Evolutionary conservation across 768 basidiomycete genomes (phyloP).

Genomic region (Lactarius hatsudake): DNA sequence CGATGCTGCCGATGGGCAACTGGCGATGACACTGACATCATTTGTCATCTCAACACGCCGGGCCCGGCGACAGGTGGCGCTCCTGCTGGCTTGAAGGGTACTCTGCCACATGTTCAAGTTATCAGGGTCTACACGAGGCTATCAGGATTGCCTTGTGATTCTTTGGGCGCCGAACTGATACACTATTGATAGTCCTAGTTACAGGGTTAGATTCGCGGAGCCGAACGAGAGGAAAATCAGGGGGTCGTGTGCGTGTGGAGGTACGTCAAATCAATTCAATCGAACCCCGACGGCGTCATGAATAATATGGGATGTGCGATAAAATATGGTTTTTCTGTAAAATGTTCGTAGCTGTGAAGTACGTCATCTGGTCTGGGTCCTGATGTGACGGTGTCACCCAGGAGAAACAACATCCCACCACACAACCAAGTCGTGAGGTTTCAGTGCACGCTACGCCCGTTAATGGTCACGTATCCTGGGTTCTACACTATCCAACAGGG

Average conservation of each 20-base stretch:
- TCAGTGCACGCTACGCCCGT: not conserved
- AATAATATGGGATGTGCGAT: not conserved
- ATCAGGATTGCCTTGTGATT: not conserved
- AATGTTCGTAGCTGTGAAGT: not conserved
- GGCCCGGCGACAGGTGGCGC: not conserved
- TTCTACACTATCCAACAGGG: not conserved
- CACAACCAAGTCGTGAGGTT: not conserved
- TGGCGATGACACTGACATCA: not conserved
- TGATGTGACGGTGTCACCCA: not conserved
- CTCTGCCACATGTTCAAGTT: not conserved
- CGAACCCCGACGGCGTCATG: not conserved
- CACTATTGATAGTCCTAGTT: too few relatives aligned
- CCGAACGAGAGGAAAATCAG: not conserved
- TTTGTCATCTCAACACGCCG: not conserved
- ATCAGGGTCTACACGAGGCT: not conserved
- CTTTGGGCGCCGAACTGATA: not conserved
- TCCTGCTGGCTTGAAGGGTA: not conserved
- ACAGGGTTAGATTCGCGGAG: not conserved
- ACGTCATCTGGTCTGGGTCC: not conserved
- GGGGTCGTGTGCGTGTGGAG: not conserved
- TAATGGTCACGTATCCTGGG: not conserved
- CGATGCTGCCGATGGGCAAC: not conserved
- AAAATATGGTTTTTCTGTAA: not conserved
- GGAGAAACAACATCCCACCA: not conserved
- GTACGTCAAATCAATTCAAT: not conserved